Evolutionary conservation across 495 filamentous ascomycete species (phyloP).

Genomic region (Neurospora discreta): DNA sequence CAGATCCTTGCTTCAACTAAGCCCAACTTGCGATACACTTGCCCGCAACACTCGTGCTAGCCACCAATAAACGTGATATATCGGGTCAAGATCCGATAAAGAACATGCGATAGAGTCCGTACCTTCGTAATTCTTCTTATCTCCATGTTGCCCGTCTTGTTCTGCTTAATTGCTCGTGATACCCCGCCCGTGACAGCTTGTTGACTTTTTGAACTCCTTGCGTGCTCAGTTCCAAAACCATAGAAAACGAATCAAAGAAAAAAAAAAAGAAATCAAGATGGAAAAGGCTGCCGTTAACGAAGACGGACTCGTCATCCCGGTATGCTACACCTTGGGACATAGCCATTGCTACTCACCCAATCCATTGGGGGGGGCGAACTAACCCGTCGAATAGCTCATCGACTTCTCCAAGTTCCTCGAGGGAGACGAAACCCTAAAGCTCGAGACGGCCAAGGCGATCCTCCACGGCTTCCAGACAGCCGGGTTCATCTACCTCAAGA

Average conservation of each 20-base stretch:
- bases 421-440: conserved; percentile 49
- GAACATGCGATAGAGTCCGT: not conserved
- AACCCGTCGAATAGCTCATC: conserved; percentile 50
- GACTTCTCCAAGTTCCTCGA: conserved; percentile 70
- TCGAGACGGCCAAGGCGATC: conserved; percentile 56
- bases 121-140: not conserved
- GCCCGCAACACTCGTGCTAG: not conserved
- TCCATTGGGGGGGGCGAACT: not conserved
- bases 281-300: conserved; percentile 48
- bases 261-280: conserved; percentile 15
- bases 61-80: not conserved
- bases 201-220: not conserved
- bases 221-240: not conserved
- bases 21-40: not conserved
- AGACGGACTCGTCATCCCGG: conserved; percentile 60
- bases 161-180: not conserved
- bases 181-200: not conserved
- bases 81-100: not conserved
- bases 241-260: not conserved
- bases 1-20: not conserved
- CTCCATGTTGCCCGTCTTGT: not conserved
- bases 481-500: conserved; percentile 84
- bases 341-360: not conserved
- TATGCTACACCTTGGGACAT: conserved; percentile 23
- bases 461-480: conserved; percentile 71